Base-by-base conservation (phyloP, 1,139 yeast species). In the Lodderomyces elongisporus region DNA sequence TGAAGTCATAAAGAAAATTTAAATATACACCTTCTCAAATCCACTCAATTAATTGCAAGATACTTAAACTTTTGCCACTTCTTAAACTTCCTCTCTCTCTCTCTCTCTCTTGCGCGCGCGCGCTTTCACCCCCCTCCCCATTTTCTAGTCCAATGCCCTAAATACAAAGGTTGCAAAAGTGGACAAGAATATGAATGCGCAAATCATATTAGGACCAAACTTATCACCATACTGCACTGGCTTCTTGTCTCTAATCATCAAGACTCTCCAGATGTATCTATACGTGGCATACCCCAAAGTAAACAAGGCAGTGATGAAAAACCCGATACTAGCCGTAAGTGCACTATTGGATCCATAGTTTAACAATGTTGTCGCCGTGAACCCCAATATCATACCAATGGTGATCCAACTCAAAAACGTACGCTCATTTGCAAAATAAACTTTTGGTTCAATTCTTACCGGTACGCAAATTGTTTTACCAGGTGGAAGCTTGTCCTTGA, bases 211-310 rank as follows among this genome's bases (percentile, higher is more conserved):
- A 14, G 97, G 97, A 1, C 98, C 98, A 45, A 80, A 57, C 50
- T 72, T 77, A 60, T 91, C 98, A 46, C 85, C 95, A 52, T 91
- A 91, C 42, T 85, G 74, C 20, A 79, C 85, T 1, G 93, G 87
- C 42, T 77, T 77, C 65, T 87, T 85, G 44, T 77, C 74, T 53
- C 98, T 77, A 47, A 91, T 87, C 56, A 81, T 81, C 35, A 78
- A 57, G 6, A 88, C 91, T 60, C 98, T 77, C 79, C 85, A 82
- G 31, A 88, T 61, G 58, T 88, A 91, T 49, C 76, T 74, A 46
- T 68, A 74, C 14, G 84, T 72, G n/a, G 96, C 74, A 56, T 89
- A 89, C 14, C 67, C 36, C 38, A 89, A 74, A 9, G 93, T 81
- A 40, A 77, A 62, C 25, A 87, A 66, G 0, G 97, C 87, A 17